A percentile compares a stretch with the other conserved stretches of the same genome.
phyloP scores from a whole-genome alignment of 306 rosid genomes.

The Cicer judaicum region DNA sequence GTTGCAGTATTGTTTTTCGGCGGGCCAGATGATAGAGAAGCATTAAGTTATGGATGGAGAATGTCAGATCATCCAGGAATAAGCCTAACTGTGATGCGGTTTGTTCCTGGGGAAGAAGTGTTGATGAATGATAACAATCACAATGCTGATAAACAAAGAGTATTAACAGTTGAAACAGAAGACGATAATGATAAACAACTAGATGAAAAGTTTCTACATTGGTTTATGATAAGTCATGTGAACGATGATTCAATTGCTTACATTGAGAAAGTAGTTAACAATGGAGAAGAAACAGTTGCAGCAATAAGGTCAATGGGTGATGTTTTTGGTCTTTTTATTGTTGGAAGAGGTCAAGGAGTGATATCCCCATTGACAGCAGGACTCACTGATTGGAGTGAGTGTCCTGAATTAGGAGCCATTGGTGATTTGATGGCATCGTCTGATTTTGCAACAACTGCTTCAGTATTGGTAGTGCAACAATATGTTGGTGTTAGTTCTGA shows the following conservation, averaged over 20 bases:
- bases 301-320: constrained; percentile 70
- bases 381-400: constrained; percentile 93
- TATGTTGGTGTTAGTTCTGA: constrained; percentile 54
- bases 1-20: constrained; percentile 74
- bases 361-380: constrained; percentile 81
- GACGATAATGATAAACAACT: constrained; percentile 51
- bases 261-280: constrained; percentile 63
- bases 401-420: constrained; percentile 84
- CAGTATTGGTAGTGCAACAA: constrained; percentile 86
- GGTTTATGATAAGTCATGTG: constrained; percentile 46
- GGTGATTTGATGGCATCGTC: constrained; percentile 90
- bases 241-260: constrained; percentile 54
- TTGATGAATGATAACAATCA: neutral
- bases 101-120: constrained; percentile 54
- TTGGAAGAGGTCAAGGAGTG: constrained; percentile 78
- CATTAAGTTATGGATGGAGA: constrained; percentile 75
- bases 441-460: constrained; percentile 78
- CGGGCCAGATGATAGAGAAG: constrained; percentile 91
- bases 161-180: constrained; percentile 49
- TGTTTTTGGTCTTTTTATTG: constrained; percentile 65
- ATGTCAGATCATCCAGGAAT: constrained; percentile 73
- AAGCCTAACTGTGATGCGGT: constrained; percentile 62
- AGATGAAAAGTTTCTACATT: constrained; percentile 58
- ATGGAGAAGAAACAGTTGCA: constrained; percentile 85
- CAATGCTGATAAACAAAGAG: constrained; percentile 5